phyloP scores from a whole-genome alignment of 2,329 filamentous ascomycete species.

The Calonectria fujianensis region DNA sequence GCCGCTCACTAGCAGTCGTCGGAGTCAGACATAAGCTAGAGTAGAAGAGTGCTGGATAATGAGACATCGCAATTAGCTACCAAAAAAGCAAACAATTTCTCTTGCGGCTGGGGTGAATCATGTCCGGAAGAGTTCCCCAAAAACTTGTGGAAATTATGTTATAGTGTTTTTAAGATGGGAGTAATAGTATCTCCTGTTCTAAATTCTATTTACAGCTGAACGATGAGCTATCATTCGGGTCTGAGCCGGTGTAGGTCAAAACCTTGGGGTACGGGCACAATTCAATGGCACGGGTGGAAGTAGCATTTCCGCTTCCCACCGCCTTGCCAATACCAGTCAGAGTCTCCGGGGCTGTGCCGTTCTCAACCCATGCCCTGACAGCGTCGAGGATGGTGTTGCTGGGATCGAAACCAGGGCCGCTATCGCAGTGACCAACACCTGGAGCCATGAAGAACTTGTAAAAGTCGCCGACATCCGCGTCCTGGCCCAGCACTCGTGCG shows the following conservation, averaged over 20 bases:
- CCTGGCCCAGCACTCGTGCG: conserved; percentile 27
- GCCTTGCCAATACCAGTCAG: conserved; percentile 37
- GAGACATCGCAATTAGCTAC: too few relatives aligned
- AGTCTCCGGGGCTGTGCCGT: conserved; percentile 35
- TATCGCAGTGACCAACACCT: conserved; percentile 40
- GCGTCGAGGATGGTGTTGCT: conserved; percentile 34
- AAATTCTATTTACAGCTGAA: conserved; percentile 36
- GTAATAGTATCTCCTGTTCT: not conserved
- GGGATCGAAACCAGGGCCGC: conserved; percentile 38
- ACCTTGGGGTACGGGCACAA: conserved; percentile 43
- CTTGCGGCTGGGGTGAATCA: too few relatives aligned
- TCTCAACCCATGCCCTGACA: conserved; percentile 44
- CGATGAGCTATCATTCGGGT: conserved; percentile 29
- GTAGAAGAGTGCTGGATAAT: too few relatives aligned
- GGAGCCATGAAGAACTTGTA: conserved; percentile 46
- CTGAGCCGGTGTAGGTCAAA: conserved; percentile 26
- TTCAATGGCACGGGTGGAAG: conserved; percentile 3
- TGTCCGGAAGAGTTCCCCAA: too few relatives aligned
- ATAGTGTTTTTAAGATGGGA: not conserved
- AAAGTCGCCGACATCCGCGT: conserved; percentile 30
- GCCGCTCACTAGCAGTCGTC: too few relatives aligned
- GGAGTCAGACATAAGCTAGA: too few relatives aligned
- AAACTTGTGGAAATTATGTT: not conserved
- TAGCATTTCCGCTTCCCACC: not conserved
- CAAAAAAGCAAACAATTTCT: too few relatives aligned